Evolutionary conservation across 78 protist species (phyloP), one percentile per base, ranked within the genome.

Genomic region (Chrysochromulina tobinii): DNA sequence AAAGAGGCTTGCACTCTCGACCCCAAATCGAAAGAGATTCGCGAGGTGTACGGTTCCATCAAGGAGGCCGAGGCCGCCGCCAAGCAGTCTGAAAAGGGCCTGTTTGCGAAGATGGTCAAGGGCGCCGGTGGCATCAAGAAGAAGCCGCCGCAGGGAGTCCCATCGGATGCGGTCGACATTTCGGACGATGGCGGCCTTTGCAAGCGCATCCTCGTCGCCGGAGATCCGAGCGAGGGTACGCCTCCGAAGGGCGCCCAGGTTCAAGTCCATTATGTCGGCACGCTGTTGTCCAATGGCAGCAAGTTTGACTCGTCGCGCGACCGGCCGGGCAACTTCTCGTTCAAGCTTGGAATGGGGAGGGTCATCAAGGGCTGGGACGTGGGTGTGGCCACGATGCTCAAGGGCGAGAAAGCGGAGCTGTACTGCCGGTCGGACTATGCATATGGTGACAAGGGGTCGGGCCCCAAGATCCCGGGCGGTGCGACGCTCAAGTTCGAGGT

Each of bases 301-400:
- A 87, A 94, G 91, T 97, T 98, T 77, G 99, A 98, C 92, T 93
- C 97, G 15, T 91, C 95, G 48, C 89, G 95, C 67, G 97, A 94
- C 81, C 92, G 96, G 53, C 48, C 23, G 73, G 53, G 87, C 17
- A 53, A 66, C 17, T 89, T 93, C 83, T 51, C 84, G 57, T 93
- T 93, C 81, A 51, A 20, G 53, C 17, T 93, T 9, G 94, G 94
- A 6, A 8, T 51, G 17, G 94, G 94, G 11, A 75, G 90, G 51
- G 99, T 97, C 67, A 97, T 97, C 94, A 90, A 92, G 90, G 98
- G 98, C 14, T 97, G 99, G 99, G 98, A 97, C 89, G 27, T 1
- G 17, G 98, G 97, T 9, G 95, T 97, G 3, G 96, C 96, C 8
- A 79, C 92, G 59, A 97, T 98, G 98, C 11, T 50, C 27, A 61